Percentiles rank a stretch among this genome's conserved stretches.
These are phyloP conservation scores for Ambrosiella cleistominuta DNA, from an alignment of 2,329 filamentous ascomycete genomes.

Conservation along the genomic window DNA sequence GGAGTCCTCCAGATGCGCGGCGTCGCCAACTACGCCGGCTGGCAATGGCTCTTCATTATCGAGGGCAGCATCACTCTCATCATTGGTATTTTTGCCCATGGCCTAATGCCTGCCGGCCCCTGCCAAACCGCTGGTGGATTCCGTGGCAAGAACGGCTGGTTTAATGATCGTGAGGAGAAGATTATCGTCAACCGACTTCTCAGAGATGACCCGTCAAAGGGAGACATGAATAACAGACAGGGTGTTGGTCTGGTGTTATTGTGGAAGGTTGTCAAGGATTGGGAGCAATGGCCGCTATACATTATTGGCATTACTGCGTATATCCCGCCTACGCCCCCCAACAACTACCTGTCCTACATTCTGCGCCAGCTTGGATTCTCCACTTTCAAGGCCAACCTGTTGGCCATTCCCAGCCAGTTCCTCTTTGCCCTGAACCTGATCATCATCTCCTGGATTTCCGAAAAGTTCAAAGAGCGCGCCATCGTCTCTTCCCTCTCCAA, in stretches of 20 bases:
- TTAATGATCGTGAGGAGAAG: constrained; percentile 39
- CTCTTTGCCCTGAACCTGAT: constrained; percentile 30
- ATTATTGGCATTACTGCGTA: constrained; percentile 32
- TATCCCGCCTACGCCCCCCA: constrained; percentile 25
- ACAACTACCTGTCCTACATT: constrained; percentile 28
- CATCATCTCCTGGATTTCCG: constrained; percentile 28
- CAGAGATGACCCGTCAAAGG: constrained; percentile 43
- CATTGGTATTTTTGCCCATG: constrained; percentile 27
- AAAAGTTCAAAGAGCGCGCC: constrained; percentile 26
- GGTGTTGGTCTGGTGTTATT: constrained; percentile 27
- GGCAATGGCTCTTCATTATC: constrained; percentile 21
- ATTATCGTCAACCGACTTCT: constrained; percentile 44
- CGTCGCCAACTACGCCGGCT: constrained; percentile 22
- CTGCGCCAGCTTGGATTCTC: constrained; percentile 26
- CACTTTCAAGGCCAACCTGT: constrained; percentile 28
- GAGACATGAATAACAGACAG: constrained; percentile 41
- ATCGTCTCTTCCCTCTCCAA: constrained; percentile 29
- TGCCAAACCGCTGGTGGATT: constrained; percentile 37
- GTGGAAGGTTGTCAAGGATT: constrained; percentile 37
- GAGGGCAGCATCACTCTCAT: constrained; percentile 20
- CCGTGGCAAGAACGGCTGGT: constrained; percentile 42
- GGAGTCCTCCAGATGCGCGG: constrained; percentile 23
- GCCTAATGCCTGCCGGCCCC: constrained; percentile 28
- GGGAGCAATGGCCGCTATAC: constrained; percentile 43
- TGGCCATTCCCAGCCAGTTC: constrained; percentile 28